Percentiles rank a stretch among this genome's conserved stretches.
These are phyloP conservation scores for Macroventuria anomochaeta DNA, from an alignment of 2,329 filamentous ascomycete genomes.

Conservation along the genomic window DNA sequence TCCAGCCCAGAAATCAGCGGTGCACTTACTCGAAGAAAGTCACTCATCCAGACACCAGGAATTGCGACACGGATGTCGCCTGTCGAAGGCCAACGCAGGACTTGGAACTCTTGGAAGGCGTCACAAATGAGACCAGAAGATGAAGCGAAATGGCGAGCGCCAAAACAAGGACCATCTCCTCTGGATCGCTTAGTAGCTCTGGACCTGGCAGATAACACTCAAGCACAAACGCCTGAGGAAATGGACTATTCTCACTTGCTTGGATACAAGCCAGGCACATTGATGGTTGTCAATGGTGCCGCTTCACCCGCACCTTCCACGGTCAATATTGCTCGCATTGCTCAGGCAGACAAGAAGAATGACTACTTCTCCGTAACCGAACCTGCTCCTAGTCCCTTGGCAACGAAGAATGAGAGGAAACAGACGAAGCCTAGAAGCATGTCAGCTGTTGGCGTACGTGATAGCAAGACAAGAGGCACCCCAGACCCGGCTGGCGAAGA, in stretches of 20 bases:
- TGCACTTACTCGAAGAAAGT: slow-evolving; percentile 48
- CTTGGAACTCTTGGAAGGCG: slow-evolving; percentile 43
- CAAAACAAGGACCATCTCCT: slow-evolving; percentile 25
- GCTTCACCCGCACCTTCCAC: slow-evolving; percentile 54
- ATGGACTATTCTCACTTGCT: slow-evolving; percentile 53
- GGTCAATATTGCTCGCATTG: slow-evolving; percentile 8
- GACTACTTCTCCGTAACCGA: slow-evolving; percentile 42
- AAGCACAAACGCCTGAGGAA: slow-evolving; percentile 52
- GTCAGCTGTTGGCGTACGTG: slow-evolving; percentile 26
- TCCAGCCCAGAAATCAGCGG: slow-evolving; percentile 26
- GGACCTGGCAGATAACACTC: slow-evolving; percentile 32
- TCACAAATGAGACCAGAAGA: slow-evolving; percentile 33
- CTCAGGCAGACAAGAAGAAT: background rate
- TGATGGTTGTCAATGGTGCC: slow-evolving; percentile 56
- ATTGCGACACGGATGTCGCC: slow-evolving; percentile 45
- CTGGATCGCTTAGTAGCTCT: slow-evolving; percentile 29
- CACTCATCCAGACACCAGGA: slow-evolving; percentile 49
- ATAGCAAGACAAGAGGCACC: background rate
- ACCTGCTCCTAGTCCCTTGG: slow-evolving; percentile 25
- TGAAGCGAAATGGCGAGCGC: slow-evolving; percentile 41
- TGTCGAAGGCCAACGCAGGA: slow-evolving; percentile 43
- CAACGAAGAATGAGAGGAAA: slow-evolving; percentile 27
- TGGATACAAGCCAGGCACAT: slow-evolving; percentile 51
- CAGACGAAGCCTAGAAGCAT: slow-evolving; percentile 37
- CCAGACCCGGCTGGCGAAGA: slow-evolving; percentile 7